These are phyloP conservation scores for Balansia obtecta DNA, from an alignment of 2,329 filamentous ascomycete species.

Conservation along the genomic window DNA sequence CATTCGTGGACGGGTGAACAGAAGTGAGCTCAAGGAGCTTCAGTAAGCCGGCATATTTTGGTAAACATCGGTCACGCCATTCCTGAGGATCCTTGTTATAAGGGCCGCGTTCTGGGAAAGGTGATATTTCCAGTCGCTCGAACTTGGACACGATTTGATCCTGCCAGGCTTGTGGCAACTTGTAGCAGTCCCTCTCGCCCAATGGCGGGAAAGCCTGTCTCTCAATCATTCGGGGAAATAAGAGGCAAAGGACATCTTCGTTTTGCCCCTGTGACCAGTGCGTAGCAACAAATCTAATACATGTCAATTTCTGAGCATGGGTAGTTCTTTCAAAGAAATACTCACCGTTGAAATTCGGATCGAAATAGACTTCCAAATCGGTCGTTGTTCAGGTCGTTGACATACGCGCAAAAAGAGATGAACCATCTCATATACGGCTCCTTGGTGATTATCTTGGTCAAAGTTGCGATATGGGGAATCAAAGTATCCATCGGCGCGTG, in stretches of 20 bases:
- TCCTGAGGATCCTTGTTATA: slow-evolving; percentile 49
- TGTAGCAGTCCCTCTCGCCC: slow-evolving; percentile 40
- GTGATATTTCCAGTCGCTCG: slow-evolving; percentile 48
- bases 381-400: slow-evolving; percentile 59
- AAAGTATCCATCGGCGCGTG: slow-evolving; percentile 68
- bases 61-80: slow-evolving; percentile 51
- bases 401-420: slow-evolving; percentile 72
- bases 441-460: slow-evolving; percentile 53
- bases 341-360: slow-evolving; percentile 66
- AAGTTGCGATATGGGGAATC: slow-evolving; percentile 53
- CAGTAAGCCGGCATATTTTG: slow-evolving; percentile 56
- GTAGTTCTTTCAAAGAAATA: background rate
- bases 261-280: slow-evolving; percentile 58
- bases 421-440: slow-evolving; percentile 61
- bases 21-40: slow-evolving; percentile 48
- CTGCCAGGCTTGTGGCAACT: slow-evolving; percentile 57
- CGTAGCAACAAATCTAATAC: slow-evolving; percentile 55
- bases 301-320: slow-evolving; percentile 8
- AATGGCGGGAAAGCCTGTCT: slow-evolving; percentile 40
- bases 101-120: slow-evolving; percentile 50
- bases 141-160: slow-evolving; percentile 61
- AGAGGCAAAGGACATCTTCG: slow-evolving; percentile 55
- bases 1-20: slow-evolving; percentile 53
- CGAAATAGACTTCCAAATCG: slow-evolving; percentile 71
- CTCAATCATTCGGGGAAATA: slow-evolving; percentile 53